Evolutionary conservation across 176 grass and related monocot species (phyloP), one percentile per base, ranked within the genome.

Genomic region (Musa acuminata): DNA sequence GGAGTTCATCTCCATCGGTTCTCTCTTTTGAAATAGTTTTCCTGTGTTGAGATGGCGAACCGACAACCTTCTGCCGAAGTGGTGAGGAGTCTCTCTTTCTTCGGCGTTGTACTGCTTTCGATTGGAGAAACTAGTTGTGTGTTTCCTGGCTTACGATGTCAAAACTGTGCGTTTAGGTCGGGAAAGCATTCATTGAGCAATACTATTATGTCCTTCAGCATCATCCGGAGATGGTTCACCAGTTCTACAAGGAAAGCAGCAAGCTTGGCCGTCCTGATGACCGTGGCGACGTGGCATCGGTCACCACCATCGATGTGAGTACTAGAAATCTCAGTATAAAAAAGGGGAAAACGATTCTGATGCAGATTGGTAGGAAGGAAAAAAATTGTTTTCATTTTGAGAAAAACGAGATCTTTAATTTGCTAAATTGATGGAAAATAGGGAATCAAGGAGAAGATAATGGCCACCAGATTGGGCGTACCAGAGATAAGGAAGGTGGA

Each of bases 381-480:
- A 57, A 12, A 16, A 14, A 14, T 13, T 4, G 13, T 59, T 11
- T 16, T 59, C 55, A 16, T 1, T 29, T 29, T 29, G 27, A 29
- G 27, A 29, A 29, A 29, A 29, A 29, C 27, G 55, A 19, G 3
- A 19, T 16, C 14, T 3, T 16, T 19, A 3, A 59, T 60, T 60
- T 13, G 8, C n/a, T 60, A 19, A 17, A 19, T 73, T 55, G 9
- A 26, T 67, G 63, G 12, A 25, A 74, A 66, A 50, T 80, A 96
- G 93, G 89, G 82, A 29, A 96, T 96, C 81, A 96, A 90, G 54
- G 79, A 88, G 14, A 92, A 90, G 93, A 96, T 96, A 79, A 49
- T 88, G 79, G 85, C 93, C 10, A 96, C 90, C 87, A 89, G 86
- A 67, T 70, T 92, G 65, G 51, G 77, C 48, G 82, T 82, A 26